These are phyloP conservation scores for Garcia nutans DNA, from an alignment of 345 rosid genomes.

Conservation along the genomic window DNA sequence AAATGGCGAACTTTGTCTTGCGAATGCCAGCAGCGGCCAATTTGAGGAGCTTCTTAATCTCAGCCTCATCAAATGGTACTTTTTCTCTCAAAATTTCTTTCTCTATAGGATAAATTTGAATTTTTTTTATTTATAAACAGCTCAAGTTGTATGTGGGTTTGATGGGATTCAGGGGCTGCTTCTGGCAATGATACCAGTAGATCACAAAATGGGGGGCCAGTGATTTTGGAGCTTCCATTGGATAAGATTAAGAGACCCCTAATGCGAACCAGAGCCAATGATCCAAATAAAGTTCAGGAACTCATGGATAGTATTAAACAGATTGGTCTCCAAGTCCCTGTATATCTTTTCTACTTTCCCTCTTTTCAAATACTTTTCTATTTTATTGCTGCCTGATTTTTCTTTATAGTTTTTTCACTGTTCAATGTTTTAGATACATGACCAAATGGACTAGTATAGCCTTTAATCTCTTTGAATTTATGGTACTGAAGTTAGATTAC, in stretches of 20 bases:
- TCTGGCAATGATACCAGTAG: constrained; percentile 23
- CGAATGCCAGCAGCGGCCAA: constrained; percentile 38
- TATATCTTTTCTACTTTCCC: constrained; percentile 8
- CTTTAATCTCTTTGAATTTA: too few species aligned
- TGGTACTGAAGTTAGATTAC: too few species aligned
- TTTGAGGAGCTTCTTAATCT: constrained; percentile 53
- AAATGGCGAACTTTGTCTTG: constrained; percentile 62
- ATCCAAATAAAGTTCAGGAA: constrained; percentile 73
- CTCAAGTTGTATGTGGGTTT: not conserved
- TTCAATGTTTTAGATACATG: too few species aligned
- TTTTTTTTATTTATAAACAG: not conserved
- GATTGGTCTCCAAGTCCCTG: constrained; percentile 95
- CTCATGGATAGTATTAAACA: constrained; percentile 76
- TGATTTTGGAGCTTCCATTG: constrained; percentile 65
- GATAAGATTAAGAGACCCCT: constrained; percentile 80
- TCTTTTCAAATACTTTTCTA: not conserved
- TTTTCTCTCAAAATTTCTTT: not conserved
- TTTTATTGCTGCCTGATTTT: not conserved
- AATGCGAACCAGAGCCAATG: constrained; percentile 81
- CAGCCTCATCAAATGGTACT: constrained; percentile 68
- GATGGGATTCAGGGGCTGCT: constrained; percentile 34
- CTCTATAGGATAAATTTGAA: not conserved
- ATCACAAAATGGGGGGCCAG: constrained; percentile 51
- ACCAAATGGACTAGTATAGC: too few species aligned
- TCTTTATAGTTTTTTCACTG: not conserved